Conservation (phyloP, 768 basidiomycete genomes). For the Strobilomyces confusus region DNA sequence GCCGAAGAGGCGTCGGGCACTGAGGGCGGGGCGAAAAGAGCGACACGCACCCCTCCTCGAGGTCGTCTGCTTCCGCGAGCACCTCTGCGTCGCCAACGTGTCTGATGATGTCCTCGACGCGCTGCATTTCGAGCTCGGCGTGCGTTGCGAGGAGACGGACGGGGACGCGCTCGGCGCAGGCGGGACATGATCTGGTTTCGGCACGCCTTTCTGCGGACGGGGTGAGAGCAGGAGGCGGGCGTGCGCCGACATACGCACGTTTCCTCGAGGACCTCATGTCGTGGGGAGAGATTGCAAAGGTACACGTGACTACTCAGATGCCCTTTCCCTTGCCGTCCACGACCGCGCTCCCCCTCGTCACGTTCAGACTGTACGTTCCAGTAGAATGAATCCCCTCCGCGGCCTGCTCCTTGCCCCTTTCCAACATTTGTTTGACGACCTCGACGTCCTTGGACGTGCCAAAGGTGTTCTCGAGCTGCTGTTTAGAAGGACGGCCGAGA, state of each 20-base stretch:
- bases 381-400: slow-evolving; percentile 43
- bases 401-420: slow-evolving; percentile 58
- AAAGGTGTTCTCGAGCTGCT: slow-evolving; percentile 76
- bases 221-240: not conserved
- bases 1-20: slow-evolving; percentile 31
- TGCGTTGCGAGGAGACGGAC: slow-evolving; percentile 66
- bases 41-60: slow-evolving; percentile 50
- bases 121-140: slow-evolving; percentile 59
- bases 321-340: slow-evolving; percentile 42
- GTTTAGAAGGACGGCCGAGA: slow-evolving; percentile 71
- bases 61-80: slow-evolving; percentile 44
- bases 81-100: slow-evolving; percentile 60
- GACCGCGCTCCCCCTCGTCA: slow-evolving; percentile 32
- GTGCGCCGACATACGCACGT: slow-evolving; percentile 34
- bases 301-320: slow-evolving; percentile 21
- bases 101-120: slow-evolving; percentile 63
- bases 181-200: slow-evolving; percentile 71
- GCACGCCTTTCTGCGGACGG: slow-evolving; percentile 55
- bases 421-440: slow-evolving; percentile 54
- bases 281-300: not conserved
- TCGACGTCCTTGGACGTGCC: slow-evolving; percentile 62
- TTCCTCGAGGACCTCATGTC: slow-evolving; percentile 34
- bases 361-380: slow-evolving; percentile 10
- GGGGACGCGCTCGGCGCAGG: slow-evolving; percentile 70
- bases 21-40: slow-evolving; percentile 4